These are phyloP conservation scores for Carex arenaria DNA, from an alignment of 202 grass and related monocot species.

Conservation along the genomic window DNA sequence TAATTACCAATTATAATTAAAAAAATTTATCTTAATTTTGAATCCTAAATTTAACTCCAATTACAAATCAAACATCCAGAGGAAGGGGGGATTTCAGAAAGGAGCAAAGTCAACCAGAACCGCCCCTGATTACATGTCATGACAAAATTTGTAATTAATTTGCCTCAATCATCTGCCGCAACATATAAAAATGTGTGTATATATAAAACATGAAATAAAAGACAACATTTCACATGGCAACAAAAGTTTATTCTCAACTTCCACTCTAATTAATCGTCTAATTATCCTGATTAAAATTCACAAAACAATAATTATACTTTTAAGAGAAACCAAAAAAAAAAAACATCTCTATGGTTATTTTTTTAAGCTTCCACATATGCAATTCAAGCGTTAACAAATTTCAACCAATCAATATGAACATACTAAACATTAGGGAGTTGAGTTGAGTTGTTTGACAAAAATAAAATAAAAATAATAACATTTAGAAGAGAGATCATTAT, in stretches of 20 bases:
- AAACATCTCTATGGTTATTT: not conserved
- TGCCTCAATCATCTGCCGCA: not conserved
- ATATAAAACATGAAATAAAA: not conserved
- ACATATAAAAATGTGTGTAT: not conserved
- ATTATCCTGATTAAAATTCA: not conserved
- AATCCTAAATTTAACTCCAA: too few species aligned
- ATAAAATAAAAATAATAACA: too few species aligned
- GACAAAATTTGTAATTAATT: conserved; percentile 10
- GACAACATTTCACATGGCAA: not conserved
- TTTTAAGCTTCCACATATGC: not conserved
- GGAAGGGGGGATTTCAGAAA: too few species aligned
- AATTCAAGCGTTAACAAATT: not conserved
- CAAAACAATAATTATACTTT: not conserved
- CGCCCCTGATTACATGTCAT: too few species aligned
- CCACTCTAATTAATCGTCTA: not conserved
- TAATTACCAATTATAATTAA: too few species aligned
- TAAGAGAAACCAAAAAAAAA: not conserved
- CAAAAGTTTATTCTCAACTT: not conserved
- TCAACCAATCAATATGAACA: not conserved
- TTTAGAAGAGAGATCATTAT: too few species aligned
- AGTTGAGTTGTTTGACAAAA: too few species aligned
- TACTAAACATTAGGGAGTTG: not conserved
- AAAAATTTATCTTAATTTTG: too few species aligned
- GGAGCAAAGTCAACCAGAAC: too few species aligned
- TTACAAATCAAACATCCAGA: too few species aligned